These are phyloP conservation scores for Saksenaea oblongispora DNA, from an alignment of 371 early-diverging fungal species.

Conservation along the genomic window DNA sequence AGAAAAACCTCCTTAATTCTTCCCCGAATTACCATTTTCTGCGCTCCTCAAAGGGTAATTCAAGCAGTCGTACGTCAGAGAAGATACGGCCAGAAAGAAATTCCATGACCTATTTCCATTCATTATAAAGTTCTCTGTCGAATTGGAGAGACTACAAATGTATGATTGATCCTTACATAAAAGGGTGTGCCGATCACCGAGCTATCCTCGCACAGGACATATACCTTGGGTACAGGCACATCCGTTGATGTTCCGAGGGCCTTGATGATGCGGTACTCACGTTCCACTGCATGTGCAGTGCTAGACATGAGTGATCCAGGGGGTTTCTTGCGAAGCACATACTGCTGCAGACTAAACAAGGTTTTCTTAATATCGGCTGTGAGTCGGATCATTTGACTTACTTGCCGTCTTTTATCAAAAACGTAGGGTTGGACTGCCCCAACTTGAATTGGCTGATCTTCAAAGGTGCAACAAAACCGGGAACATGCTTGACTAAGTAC, in stretches of 20 bases:
- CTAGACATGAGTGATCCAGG: conserved; percentile 81
- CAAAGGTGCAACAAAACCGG: conserved; percentile 66
- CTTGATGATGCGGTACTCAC: conserved; percentile 82
- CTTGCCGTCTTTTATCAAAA: conserved; percentile 69
- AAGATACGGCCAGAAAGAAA: conserved; percentile 89
- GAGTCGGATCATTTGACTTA: conserved; percentile 29
- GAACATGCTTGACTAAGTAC: conserved; percentile 52
- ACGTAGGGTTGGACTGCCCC: conserved; percentile 94
- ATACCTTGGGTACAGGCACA: conserved; percentile 90
- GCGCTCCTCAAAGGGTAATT: conserved; percentile 60
- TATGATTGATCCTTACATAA: conserved; percentile 55
- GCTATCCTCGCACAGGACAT: conserved; percentile 78
- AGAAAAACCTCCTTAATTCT: neutral
- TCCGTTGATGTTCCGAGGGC: conserved; percentile 72
- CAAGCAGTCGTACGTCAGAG: conserved; percentile 59
- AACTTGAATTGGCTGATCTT: conserved; percentile 80
- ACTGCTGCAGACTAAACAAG: conserved; percentile 49
- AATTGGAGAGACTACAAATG: neutral
- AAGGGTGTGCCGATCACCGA: conserved; percentile 87
- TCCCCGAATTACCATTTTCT: conserved; percentile 45
- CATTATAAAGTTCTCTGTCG: neutral
- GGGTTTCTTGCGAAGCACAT: conserved; percentile 92
- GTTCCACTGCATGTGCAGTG: conserved; percentile 91
- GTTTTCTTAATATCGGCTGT: neutral
- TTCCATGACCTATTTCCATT: conserved; percentile 74